Base-by-base conservation (phyloP, 2,329 filamentous ascomycete genomes). In the Penicillium sp. region DNA sequence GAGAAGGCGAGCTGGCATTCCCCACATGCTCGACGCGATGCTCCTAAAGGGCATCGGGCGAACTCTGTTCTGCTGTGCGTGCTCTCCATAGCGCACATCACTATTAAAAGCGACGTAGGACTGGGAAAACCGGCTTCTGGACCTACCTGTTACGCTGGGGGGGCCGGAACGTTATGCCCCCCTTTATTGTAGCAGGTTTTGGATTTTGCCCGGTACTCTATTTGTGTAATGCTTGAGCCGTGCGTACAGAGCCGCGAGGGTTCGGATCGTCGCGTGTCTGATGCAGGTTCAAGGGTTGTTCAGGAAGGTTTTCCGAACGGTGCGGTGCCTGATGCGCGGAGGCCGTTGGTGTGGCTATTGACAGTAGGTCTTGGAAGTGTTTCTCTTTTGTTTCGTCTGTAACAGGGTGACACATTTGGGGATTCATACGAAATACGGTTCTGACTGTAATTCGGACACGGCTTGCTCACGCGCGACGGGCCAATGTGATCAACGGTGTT, bases 41-140 rank as follows among this genome's bases (percentile, higher is more conserved):
- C 47, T 51, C 41, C 18, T 31, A 48, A 51, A 27, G 41, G 51
- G 44, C 35, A 44, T 44, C 30, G 48, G 25, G 41, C 22, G 44
- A 50, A 51, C 47, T 44, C 50, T 45, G 18, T 48, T 46, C 46
- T 38, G n/a, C 14, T 42, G 11, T 18, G 35, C 13, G 33, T 35
- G 52, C 39, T 33, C 40, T 40, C 45, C 25, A 52, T 52, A 48
- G 55, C 39, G 55, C 55, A 48, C 13, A 53, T 57, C 55, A 51
- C 53, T 57, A 53, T 55, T 50, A 31, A 38, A 48, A 51, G 22
- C 30, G 36, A 18, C 35, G 46, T 13, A 31, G 41, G 35, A 42
- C 46, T 20, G 44, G 20, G 46, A 16, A 55, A 51, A 50, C 51
- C 44, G 54, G 51, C 49, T 51, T 54, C 44, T n/a, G 30, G 28